Percentiles rank a stretch among this genome's conserved stretches.
These are phyloP conservation scores for Ogataea hybrid DNA, from an alignment of 1,139 yeast species.

Conservation along the genomic window DNA sequence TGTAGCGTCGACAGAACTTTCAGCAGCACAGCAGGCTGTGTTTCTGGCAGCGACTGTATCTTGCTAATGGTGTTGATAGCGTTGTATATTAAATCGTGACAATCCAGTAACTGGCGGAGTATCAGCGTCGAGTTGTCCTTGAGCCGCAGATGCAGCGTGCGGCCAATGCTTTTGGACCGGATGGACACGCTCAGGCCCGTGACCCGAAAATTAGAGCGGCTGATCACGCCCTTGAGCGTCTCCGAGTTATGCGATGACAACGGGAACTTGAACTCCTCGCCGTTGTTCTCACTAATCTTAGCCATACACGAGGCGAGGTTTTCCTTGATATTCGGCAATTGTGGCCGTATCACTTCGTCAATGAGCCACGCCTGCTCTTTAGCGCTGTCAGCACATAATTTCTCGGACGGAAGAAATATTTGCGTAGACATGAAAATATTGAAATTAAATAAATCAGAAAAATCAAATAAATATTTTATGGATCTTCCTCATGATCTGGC, in stretches of 20 bases:
- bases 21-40: slow-evolving; percentile 21
- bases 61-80: slow-evolving; percentile 28
- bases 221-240: slow-evolving; percentile 31
- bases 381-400: slow-evolving; percentile 12
- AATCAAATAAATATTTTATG: slow-evolving; percentile 1
- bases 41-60: slow-evolving; percentile 18
- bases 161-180: slow-evolving; percentile 26
- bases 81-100: slow-evolving; percentile 32
- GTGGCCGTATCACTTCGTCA: slow-evolving; percentile 28
- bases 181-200: slow-evolving; percentile 27
- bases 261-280: slow-evolving; percentile 30
- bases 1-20: slow-evolving; percentile 25
- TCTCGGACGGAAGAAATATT: slow-evolving; percentile 16
- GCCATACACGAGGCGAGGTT: slow-evolving; percentile 25
- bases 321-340: slow-evolving; percentile 30
- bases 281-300: slow-evolving; percentile 27
- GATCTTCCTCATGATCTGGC: slow-evolving; percentile 16
- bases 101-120: slow-evolving; percentile 32
- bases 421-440: slow-evolving; percentile 25
- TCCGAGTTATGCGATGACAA: slow-evolving; percentile 35
- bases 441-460: background rate
- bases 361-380: slow-evolving; percentile 32
- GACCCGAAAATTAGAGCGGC: slow-evolving; percentile 29
- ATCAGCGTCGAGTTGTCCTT: slow-evolving; percentile 22
- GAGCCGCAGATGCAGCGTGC: slow-evolving; percentile 20